Evolutionary conservation across 2,329 filamentous ascomycete genomes (phyloP).

Genomic region (Acrodontium crateriforme): DNA sequence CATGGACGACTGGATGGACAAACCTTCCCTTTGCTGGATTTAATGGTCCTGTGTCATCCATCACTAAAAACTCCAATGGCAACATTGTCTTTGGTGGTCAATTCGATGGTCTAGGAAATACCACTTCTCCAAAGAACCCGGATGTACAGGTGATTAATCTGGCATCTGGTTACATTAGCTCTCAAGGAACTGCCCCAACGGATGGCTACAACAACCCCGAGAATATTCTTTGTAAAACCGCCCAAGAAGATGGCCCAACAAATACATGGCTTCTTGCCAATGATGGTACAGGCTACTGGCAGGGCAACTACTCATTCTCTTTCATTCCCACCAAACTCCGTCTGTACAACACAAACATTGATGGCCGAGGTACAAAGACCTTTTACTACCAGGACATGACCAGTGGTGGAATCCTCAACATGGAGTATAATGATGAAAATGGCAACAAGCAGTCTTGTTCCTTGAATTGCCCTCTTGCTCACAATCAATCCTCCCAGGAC

Average conservation of each 20-base stretch:
- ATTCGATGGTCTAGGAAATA: constrained; percentile 80
- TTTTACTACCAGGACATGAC: constrained; percentile 79
- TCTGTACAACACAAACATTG: constrained; percentile 72
- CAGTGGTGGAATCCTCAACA: constrained; percentile 85
- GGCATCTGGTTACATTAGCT: constrained; percentile 58
- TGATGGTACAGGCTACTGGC: constrained; percentile 64
- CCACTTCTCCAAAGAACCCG: constrained; percentile 50
- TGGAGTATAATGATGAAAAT: constrained; percentile 69
- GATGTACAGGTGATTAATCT: constrained; percentile 72
- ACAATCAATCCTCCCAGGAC: constrained; percentile 59
- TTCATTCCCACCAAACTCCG: constrained; percentile 79
- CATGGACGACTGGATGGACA: constrained; percentile 64
- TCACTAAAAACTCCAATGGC: constrained; percentile 63
- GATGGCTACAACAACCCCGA: constrained; percentile 59
- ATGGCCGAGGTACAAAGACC: constrained; percentile 70
- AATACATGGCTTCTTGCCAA: constrained; percentile 74
- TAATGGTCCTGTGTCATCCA: constrained; percentile 81
- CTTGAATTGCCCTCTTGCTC: constrained; percentile 67
- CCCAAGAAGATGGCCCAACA: constrained; percentile 51
- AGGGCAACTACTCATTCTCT: constrained; percentile 66
- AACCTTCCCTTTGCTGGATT: constrained; percentile 85
- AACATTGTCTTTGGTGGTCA: constrained; percentile 85
- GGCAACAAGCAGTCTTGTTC: constrained; percentile 61
- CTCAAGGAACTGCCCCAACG: constrained; percentile 46
- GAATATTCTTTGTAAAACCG: constrained; percentile 70